Conservation (phyloP, 495 filamentous ascomycete genomes). For the Penicillium argentinense region DNA sequence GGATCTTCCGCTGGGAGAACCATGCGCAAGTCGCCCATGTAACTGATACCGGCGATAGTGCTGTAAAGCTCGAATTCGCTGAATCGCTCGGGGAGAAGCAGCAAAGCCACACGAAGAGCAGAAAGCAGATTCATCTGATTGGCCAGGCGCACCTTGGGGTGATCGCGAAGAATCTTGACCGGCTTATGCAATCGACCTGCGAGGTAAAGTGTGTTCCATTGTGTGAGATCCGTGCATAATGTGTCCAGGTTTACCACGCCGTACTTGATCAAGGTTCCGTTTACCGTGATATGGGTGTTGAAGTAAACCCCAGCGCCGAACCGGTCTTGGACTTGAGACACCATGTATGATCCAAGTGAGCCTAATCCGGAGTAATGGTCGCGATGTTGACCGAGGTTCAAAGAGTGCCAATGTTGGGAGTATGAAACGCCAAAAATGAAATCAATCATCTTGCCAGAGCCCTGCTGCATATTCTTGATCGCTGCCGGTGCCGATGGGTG, state of each 20-base stretch:
- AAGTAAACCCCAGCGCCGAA: slow-evolving; percentile 96
- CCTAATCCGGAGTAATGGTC: slow-evolving; percentile 89
- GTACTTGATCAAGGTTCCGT: slow-evolving; percentile 95
- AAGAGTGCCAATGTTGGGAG: slow-evolving; percentile 93
- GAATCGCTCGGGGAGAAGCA: slow-evolving; percentile 80
- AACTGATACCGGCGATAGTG: slow-evolving; percentile 87
- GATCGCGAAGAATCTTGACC: slow-evolving; percentile 94
- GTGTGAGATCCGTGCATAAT: slow-evolving; percentile 76
- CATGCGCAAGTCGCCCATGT: slow-evolving; percentile 95
- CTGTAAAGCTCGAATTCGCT: slow-evolving; percentile 85
- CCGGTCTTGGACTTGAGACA: slow-evolving; percentile 80
- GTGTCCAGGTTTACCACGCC: slow-evolving; percentile 92
- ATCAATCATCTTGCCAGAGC: slow-evolving; percentile 93
- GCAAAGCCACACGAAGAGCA: slow-evolving; percentile 82
- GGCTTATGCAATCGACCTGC: slow-evolving; percentile 95
- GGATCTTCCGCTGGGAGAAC: slow-evolving; percentile 81
- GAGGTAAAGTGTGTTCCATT: slow-evolving; percentile 92
- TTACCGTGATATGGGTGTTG: slow-evolving; percentile 93
- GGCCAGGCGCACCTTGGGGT: slow-evolving; percentile 83
- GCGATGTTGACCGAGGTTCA: slow-evolving; percentile 85
- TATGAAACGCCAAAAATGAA: slow-evolving; percentile 96
- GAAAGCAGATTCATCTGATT: slow-evolving; percentile 95
- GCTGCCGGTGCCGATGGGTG: slow-evolving; percentile 78
- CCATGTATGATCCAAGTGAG: slow-evolving; percentile 78
- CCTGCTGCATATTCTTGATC: slow-evolving; percentile 77